phyloP scores from a whole-genome alignment of 2,329 filamentous ascomycete species.

The Fusarium nodosum region DNA sequence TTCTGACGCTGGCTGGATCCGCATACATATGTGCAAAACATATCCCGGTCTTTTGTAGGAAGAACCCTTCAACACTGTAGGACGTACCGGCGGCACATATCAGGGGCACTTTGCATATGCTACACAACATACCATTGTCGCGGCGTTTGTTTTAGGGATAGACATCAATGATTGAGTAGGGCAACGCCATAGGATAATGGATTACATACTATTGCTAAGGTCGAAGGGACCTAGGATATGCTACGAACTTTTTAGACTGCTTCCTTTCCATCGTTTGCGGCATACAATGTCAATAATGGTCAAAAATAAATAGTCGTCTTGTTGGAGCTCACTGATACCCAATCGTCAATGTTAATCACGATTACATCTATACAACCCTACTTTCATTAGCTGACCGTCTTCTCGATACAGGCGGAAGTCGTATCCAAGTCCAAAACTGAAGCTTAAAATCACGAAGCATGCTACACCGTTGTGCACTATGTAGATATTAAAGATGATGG shows the following conservation, averaged over 20 bases:
- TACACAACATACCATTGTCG: constrained; percentile 48
- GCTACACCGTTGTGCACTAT: not conserved
- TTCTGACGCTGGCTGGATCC: constrained; percentile 54
- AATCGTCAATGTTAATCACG: not conserved
- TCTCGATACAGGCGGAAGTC: not conserved
- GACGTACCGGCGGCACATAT: constrained; percentile 29
- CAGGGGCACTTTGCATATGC: constrained; percentile 32
- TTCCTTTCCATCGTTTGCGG: constrained; percentile 34
- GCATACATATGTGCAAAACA: constrained; percentile 59
- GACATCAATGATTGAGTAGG: constrained; percentile 23
- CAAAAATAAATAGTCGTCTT: constrained; percentile 39
- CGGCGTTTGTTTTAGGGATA: constrained; percentile 51
- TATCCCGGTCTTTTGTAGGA: constrained; percentile 44
- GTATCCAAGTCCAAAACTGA: not conserved
- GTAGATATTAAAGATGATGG: not conserved
- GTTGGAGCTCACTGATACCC: not conserved
- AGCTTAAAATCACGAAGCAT: not conserved
- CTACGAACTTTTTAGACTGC: constrained; percentile 37
- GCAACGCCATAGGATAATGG: constrained; percentile 21
- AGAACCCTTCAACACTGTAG: constrained; percentile 47
- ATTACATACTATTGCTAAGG: constrained; percentile 21
- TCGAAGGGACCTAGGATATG: constrained; percentile 17
- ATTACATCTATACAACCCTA: not conserved
- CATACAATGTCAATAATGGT: constrained; percentile 35
- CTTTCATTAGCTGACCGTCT: not conserved